These are phyloP conservation scores for Mycena sanguinolenta DNA, from an alignment of 768 basidiomycete species.

Conservation along the genomic window DNA sequence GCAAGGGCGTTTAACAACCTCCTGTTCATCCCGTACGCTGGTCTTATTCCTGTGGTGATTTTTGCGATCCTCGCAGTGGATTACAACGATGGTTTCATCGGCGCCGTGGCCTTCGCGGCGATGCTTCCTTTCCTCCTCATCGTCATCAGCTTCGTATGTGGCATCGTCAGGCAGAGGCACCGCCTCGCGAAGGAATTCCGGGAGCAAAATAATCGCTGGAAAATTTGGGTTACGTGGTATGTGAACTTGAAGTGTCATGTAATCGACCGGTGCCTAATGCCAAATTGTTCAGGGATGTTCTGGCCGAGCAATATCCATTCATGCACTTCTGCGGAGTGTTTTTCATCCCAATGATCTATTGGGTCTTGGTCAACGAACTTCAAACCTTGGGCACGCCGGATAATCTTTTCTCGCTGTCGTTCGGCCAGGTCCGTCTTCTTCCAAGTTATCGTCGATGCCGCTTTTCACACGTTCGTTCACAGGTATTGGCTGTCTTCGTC, in stretches of 20 bases:
- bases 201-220: constrained; percentile 12
- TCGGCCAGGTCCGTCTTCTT: constrained; percentile 20
- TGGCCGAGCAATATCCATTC: constrained; percentile 18
- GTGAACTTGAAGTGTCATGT: background rate
- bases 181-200: background rate
- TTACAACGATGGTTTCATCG: background rate
- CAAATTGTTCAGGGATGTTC: background rate
- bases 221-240: constrained; percentile 26
- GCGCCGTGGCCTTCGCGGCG: background rate
- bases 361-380: constrained; percentile 14
- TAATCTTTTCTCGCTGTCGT: constrained; percentile 12
- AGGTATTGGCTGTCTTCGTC: constrained; percentile 24
- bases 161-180: background rate
- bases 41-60: background rate
- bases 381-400: background rate
- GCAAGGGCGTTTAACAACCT: background rate
- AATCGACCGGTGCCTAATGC: background rate
- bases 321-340: constrained; percentile 24
- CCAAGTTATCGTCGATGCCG: background rate
- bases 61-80: background rate
- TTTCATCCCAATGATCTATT: constrained; percentile 18
- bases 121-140: background rate
- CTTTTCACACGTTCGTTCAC: background rate
- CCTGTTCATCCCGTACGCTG: constrained; percentile 21
- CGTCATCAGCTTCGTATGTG: background rate